phyloP scores from a whole-genome alignment of 1,139 yeast species.

The Zygoascus sp. region DNA sequence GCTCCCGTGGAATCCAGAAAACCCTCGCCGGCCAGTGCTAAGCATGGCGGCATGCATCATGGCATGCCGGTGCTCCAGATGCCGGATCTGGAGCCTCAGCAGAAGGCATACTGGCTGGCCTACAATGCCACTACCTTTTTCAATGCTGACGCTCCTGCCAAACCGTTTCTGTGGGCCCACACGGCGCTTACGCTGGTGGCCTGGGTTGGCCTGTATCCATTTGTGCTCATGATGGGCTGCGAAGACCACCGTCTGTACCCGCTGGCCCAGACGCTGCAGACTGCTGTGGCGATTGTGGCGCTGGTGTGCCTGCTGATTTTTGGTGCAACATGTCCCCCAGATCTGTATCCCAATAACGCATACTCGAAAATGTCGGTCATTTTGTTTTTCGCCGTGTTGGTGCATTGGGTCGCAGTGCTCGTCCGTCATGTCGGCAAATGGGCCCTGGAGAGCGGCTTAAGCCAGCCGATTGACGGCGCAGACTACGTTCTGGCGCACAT shows the following conservation, averaged over 20 bases:
- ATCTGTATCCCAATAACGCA: conserved; percentile 71
- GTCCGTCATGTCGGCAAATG: conserved; percentile 41
- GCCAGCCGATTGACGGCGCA: conserved; percentile 35
- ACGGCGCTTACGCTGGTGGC: conserved; percentile 44
- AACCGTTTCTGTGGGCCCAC: conserved; percentile 56
- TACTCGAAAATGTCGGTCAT: conserved; percentile 64
- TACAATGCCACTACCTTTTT: conserved; percentile 81
- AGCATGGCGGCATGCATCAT: conserved; percentile 41
- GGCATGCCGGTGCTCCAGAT: conserved; percentile 69
- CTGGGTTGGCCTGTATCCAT: conserved; percentile 62
- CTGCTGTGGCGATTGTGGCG: conserved; percentile 45
- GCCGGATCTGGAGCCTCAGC: conserved; percentile 65
- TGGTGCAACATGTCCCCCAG: conserved; percentile 53
- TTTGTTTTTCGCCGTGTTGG: conserved; percentile 47
- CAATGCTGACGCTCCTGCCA: conserved; percentile 41
- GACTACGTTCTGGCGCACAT: conserved; percentile 30
- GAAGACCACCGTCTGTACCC: conserved; percentile 50
- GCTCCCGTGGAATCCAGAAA: conserved; percentile 15
- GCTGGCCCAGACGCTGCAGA: conserved; percentile 51
- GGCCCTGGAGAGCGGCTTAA: conserved; percentile 30
- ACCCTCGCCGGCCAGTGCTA: conserved; percentile 34
- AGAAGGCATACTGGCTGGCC: conserved; percentile 68
- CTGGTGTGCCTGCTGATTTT: conserved; percentile 58
- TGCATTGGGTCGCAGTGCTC: conserved; percentile 54
- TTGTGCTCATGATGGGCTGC: conserved; percentile 60